Base-by-base conservation (phyloP, 805 yeast genomes). In the Myxozyma sirexii region DNA sequence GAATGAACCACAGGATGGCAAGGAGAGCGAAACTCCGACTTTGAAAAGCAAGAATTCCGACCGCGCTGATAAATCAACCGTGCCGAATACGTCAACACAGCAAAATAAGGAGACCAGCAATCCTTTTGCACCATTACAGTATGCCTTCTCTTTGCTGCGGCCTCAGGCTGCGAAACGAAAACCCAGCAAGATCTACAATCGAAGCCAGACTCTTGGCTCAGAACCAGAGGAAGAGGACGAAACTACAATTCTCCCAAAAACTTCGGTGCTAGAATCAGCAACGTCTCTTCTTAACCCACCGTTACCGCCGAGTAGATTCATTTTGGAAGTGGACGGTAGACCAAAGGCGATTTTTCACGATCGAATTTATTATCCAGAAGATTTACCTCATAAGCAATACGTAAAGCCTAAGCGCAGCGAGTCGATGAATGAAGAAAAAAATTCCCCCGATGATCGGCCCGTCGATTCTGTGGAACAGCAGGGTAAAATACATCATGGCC, bases 191-290 rank as follows among this genome's bases (percentile, higher is more conserved):
- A 71, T 70, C 8, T 69, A 68, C 46, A 42, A 61, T 29, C 67
- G 70, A 15, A 69, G 69, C 43, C 72, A 67, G 43, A 68, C 72
- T 6, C 13, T 60, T 23, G 65, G 57, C 60, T 66, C 43, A 8
- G 52, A 41, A 15, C 21, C 15, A 3, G 51, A 49, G 3, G 62
- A 50, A 26, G 67, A 62, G 24, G 67, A 56, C 1, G 67, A 45
- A 55, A 61, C 59, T 21, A 62, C 45, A 61, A 69, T 31, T 51
- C 59, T 72, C 8, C 94, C 93, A 2, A 85, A 84, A 64, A 83
- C 96, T 0, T 87, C 94, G 0, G 84, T 93, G 12, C 68, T 93
- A 3, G 84, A 87, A 57, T 84, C 96, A 0, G 96, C 96, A 0
- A 82, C 90, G 3, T 83, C 87, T 4, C 84, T 89, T 1, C 74